These are phyloP conservation scores for Clarireedia sp. DNA, from an alignment of 2,329 filamentous ascomycete species.

Conservation along the genomic window DNA sequence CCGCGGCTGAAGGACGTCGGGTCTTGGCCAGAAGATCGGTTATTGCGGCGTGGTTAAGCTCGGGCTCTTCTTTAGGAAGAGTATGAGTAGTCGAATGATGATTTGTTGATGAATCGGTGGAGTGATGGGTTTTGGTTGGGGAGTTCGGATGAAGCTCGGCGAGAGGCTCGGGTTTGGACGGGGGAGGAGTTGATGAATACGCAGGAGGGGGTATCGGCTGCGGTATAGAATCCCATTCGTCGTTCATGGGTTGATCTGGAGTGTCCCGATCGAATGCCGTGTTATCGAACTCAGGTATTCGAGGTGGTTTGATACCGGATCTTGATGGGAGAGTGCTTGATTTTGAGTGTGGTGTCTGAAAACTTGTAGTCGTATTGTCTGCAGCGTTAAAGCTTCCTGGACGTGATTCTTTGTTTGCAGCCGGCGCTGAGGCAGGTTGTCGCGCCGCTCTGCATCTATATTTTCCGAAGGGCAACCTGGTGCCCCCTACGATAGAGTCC, in stretches of 20 bases:
- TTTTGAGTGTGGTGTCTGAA: not conserved
- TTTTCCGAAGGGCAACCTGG: slow-evolving; percentile 39
- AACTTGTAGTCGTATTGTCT: not conserved
- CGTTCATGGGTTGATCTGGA: slow-evolving; percentile 8
- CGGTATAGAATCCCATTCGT: slow-evolving; percentile 5
- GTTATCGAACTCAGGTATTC: slow-evolving; percentile 14
- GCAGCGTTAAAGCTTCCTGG: not conserved
- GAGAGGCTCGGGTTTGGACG: not conserved
- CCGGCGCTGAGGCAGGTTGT: slow-evolving; percentile 18
- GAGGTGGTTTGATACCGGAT: slow-evolving; percentile 5
- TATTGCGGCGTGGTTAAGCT: slow-evolving; percentile 18
- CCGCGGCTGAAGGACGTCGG: slow-evolving; percentile 16
- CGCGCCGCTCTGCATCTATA: slow-evolving; percentile 34
- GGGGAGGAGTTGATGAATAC: slow-evolving; percentile 9
- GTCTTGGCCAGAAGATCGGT: slow-evolving; percentile 27
- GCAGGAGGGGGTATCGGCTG: not conserved
- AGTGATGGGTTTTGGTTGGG: not conserved
- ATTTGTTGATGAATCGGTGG: not conserved
- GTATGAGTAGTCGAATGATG: not conserved
- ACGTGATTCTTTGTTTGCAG: not conserved
- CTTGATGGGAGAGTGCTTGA: slow-evolving; percentile 12
- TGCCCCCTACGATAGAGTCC: slow-evolving; percentile 60
- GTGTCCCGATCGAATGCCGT: slow-evolving; percentile 17
- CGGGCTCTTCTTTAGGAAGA: not conserved
- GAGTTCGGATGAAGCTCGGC: slow-evolving; percentile 2